These are phyloP conservation scores for Lomentospora prolificans DNA, from an alignment of 2,329 filamentous ascomycete species.

Conservation along the genomic window DNA sequence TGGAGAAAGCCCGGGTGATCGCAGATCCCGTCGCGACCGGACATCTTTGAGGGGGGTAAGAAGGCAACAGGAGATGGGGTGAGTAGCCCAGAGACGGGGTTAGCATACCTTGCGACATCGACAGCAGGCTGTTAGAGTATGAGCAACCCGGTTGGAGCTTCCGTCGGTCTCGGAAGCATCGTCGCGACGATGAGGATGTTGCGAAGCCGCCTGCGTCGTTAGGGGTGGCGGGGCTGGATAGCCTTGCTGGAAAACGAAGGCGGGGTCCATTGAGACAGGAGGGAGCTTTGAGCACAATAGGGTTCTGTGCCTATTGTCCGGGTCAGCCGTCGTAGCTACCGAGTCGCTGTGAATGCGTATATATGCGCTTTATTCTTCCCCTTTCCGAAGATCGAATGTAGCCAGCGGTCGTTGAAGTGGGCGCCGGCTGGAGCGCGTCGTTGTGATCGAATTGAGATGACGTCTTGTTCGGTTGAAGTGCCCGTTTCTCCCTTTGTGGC, in stretches of 20 bases:
- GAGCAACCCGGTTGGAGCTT: slow-evolving; percentile 55
- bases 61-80: no score
- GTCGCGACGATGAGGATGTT: slow-evolving; percentile 21
- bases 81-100: no score
- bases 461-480: not conserved
- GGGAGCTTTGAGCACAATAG: slow-evolving; percentile 1
- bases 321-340: not conserved
- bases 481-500: not conserved
- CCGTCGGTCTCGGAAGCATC: slow-evolving; percentile 39
- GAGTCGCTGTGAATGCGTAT: not conserved
- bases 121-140: slow-evolving; percentile 72
- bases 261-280: slow-evolving; percentile 42
- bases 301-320: not conserved
- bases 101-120: slow-evolving; percentile 63
- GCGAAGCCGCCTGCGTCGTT: slow-evolving; percentile 14
- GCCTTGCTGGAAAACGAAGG: slow-evolving; percentile 50
- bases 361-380: not conserved
- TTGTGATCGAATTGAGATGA: not conserved
- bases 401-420: not conserved
- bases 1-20: not conserved
- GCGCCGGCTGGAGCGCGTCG: not conserved
- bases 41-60: no score
- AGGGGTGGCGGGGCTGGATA: slow-evolving; percentile 23
- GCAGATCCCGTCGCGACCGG: not conserved
- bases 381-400: not conserved